Evolutionary conservation across 1,139 yeast genomes (phyloP), one percentile per base, ranked within the genome.

Genomic region (Groenewaldozyma sp.): DNA sequence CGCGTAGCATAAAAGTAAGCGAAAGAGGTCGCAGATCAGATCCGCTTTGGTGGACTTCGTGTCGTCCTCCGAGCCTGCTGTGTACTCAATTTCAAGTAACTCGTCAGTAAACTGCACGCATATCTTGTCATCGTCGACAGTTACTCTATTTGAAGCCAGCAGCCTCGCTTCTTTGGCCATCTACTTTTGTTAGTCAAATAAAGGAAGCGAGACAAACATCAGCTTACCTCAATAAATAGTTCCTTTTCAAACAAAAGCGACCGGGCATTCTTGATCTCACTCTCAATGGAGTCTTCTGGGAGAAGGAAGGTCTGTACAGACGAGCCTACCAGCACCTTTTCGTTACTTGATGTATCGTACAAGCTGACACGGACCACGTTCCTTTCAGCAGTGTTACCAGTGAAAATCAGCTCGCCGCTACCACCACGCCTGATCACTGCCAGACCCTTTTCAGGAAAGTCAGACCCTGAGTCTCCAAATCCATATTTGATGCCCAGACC

Each of bases 391-490:
- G 52, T 43, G 17, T 55, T 53, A 63, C 24, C 63, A 54, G 35
- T 52, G 41, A 63, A 56, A 7, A 54, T 45, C 42, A 62, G 49
- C 11, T 42, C 41, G 5, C 70, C 60, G 42, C 54, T 51, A 40
- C 24, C 52, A 36, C 50, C 60, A 46, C 61, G 66, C 54, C 47
- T 76, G 63, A 86, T 63, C 1, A 80, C 60, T 0, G 94, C 95
- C 34, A 79, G 63, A 1, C 96, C 96, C 47, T 74, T 72, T 50
- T 84, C 93, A 7, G 31, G 17, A 52, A 74, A 83, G 27, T 70
- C 73, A 1, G 95, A 83, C 0, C 97, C 98, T 0, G 94, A 78
- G 58, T 87, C 96, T 7, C 82, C 91, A 60, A 76, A 91, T 0
- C 97, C 97, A 55, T 82, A 88, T 53, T 83, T 84, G 28, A 88